Evolutionary conservation across 2,329 filamentous ascomycete genomes (phyloP), one percentile per base, ranked within the genome.

Genomic region (Talaromyces sp.): DNA sequence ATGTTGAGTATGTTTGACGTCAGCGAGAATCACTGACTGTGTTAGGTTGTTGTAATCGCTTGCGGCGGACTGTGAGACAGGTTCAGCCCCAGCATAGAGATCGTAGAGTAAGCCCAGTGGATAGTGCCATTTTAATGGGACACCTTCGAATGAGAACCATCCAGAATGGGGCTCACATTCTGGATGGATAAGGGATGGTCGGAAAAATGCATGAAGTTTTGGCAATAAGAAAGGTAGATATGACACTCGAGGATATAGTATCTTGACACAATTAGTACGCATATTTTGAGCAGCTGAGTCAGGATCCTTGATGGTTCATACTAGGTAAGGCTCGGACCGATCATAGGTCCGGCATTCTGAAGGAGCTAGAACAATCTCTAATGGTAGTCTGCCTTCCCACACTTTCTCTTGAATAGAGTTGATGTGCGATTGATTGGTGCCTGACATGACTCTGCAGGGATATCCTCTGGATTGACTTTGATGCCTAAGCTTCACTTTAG

Each of bases 121-220:
- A 67, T 90, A 88, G 72, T 91, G 89, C 88, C 88, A 90, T 79
- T 90, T 91, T 68, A 91, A 75, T 2, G 88, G 85, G 17, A 91
- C 88, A 15, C 82, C 84, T 73, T 91, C 87, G 72, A 88, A 89
- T 1, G 86, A 87, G 68, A 92, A 85, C 85, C 87, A 89, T 22
- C 85, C 84, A 51, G 85, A 78, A 65, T 84, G 79, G 7, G 83
- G 73, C 2, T 78, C 69, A 10, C 84, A 79, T 51, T 82, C 77
- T 3, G 87, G 82, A 68, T 88, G 80, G 70, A 90, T 90, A 43
- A 90, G 76, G 29, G 76, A 82, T 15, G 80, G 70, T 1, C 79
- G 72, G 74, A 90, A 91, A 79, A 91, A 91, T 59, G 81, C 78
- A 69, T 87, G 86, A 6, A 91, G 78, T 64, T 81, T 84, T 17